Base-by-base conservation (phyloP, 2,329 filamentous ascomycete genomes). In the Colletotrichum chrysophilum region DNA sequence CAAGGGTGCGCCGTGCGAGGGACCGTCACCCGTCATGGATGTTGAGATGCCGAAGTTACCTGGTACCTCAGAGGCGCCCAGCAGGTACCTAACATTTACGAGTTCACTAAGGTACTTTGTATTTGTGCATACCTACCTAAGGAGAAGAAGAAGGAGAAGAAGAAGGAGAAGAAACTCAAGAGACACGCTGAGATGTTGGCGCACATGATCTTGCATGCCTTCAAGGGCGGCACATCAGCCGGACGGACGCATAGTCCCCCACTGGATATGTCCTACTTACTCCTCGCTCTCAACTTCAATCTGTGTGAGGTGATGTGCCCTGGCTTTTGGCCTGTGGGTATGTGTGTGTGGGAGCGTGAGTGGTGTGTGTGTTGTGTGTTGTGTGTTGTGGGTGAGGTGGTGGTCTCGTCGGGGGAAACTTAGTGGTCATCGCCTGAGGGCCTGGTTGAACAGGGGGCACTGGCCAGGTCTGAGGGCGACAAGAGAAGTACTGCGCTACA, bases 191-290 rank as follows among this genome's bases (percentile, higher is more conserved):
- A 12, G 5, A 48, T 21, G 21, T 21, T 21, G 43, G n/a, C 18
- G n/a, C n/a, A 48, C 18, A 12, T 21, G n/a, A 18, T 58, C 21
- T 24, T 26, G 55, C 55, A 58, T 58, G 21, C 26, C 55, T 58
- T 28, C 26, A 7, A 26, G 65, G 30, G n/a, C 30, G 56, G 43
- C 65, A 67, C 30, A 58, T 24, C 52, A 21, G 43, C 43, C 43
- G 10, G 43, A 30, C 58, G n/a, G 76, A 71, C 80, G 81, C 77
- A 68, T 80, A 43, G 75, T 86, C 61, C 86, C 85, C 30, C 86
- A 38, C 66, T 43, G 16, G 66, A n/a, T 26, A 68, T 68, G 52
- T 55, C 52, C 52, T n/a, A 12, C 43, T n/a, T 48, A 21, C 43
- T 48, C 43, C 43, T 48, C 43, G n/a, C 43, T 48, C 43, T 48